Percentiles rank a stretch among this genome's conserved stretches.
These are phyloP conservation scores for Rubus parviflorus DNA, from an alignment of 306 rosid genomes.

Conservation along the genomic window DNA sequence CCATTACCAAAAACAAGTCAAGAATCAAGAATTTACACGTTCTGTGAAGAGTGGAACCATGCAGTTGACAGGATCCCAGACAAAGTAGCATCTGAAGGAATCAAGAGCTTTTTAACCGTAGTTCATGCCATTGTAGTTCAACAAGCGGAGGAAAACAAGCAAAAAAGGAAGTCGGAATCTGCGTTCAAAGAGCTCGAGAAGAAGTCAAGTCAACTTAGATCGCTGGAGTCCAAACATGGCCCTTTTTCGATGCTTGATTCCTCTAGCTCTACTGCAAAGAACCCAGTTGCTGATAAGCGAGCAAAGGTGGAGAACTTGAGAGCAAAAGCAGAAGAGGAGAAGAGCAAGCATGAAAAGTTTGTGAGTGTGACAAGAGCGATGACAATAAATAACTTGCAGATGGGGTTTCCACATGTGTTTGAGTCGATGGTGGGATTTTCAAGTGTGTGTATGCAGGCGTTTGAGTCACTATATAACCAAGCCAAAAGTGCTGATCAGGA, in stretches of 20 bases:
- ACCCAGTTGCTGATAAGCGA: constrained; percentile 65
- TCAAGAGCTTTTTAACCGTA: constrained; percentile 79
- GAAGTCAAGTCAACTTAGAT: constrained; percentile 67
- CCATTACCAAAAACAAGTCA: constrained; percentile 53
- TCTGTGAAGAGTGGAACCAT: constrained; percentile 87
- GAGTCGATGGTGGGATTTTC: constrained; percentile 96
- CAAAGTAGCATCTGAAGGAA: constrained; percentile 88
- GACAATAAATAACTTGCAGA: constrained; percentile 91
- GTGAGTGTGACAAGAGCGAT: constrained; percentile 77
- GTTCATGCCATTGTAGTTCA: constrained; percentile 85
- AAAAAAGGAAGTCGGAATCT: constrained; percentile 69
- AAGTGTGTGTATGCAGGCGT: constrained; percentile 79
- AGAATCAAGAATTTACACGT: constrained; percentile 74
- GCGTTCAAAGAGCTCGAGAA: constrained; percentile 79
- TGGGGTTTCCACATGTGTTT: constrained; percentile 92
- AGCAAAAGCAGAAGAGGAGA: constrained; percentile 83
- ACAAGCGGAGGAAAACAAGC: constrained; percentile 80
- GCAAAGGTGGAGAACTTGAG: constrained; percentile 64
- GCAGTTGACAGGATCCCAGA: constrained; percentile 85
- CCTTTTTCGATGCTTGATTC: constrained; percentile 59
- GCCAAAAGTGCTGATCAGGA: constrained; percentile 52
- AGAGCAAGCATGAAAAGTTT: constrained; percentile 70
- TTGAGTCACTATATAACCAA: constrained; percentile 78
- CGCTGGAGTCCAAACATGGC: constrained; percentile 70
- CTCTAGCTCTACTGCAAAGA: constrained; percentile 28